Conservation (phyloP, 208 protist genomes). For the Crithidia bombi region DNA sequence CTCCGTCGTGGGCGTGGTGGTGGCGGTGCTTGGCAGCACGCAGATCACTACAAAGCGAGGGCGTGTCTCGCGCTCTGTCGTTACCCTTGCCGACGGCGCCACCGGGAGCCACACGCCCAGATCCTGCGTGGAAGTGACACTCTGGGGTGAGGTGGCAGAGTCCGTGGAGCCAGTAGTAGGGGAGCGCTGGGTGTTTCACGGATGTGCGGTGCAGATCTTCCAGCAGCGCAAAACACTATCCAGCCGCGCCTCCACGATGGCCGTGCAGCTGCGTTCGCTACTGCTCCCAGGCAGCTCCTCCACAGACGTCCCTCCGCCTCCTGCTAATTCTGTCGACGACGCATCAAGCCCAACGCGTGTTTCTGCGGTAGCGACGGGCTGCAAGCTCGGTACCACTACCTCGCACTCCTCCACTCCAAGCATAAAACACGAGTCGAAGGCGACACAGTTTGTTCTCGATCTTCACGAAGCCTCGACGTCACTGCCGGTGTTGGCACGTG, state of each 20-base stretch:
- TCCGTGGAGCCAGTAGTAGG: conserved; percentile 32
- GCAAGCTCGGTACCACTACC: background rate
- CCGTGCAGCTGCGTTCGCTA: conserved; percentile 23
- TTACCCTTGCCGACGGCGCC: conserved; percentile 35
- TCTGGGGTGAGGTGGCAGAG: conserved; percentile 70
- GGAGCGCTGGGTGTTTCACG: conserved; percentile 66
- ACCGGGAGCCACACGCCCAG: background rate
- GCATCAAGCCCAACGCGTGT: background rate
- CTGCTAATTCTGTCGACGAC: too few species aligned
- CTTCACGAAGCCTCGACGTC: conserved; percentile 27
- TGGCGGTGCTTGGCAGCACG: conserved; percentile 13
- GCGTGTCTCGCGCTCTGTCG: conserved; percentile 45
- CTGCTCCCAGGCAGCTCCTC: background rate
- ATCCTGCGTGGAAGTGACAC: conserved; percentile 54
- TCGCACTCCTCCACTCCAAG: background rate
- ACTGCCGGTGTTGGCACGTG: conserved; percentile 30
- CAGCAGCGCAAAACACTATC: conserved; percentile 61
- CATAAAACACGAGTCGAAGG: background rate
- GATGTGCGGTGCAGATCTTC: conserved; percentile 61
- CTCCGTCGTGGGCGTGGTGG: conserved; percentile 53
- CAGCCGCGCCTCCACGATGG: conserved; percentile 27
- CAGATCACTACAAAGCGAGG: conserved; percentile 67
- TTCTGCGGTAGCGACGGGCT: background rate
- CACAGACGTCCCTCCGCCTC: too few species aligned
- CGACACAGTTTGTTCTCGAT: conserved; percentile 23